phyloP scores from a whole-genome alignment of 352 stramenopile species.

The Globisporangium takayamanum region DNA sequence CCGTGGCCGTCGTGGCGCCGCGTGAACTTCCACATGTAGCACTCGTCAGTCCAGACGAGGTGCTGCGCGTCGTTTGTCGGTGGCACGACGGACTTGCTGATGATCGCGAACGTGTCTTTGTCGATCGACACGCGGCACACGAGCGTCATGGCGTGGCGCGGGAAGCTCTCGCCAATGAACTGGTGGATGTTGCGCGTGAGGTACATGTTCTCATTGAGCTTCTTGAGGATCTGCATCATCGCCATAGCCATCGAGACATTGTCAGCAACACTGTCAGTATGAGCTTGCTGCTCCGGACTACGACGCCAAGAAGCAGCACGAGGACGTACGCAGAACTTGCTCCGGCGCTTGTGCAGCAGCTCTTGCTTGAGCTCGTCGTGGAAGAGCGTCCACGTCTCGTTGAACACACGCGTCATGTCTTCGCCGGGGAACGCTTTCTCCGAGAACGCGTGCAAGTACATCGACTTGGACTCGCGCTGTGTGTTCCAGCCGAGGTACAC shows the following conservation, averaged over 20 bases:
- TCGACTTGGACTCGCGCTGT: constrained; percentile 80
- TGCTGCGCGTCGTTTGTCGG: constrained; percentile 78
- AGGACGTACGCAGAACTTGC: constrained; percentile 77
- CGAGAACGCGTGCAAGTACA: constrained; percentile 79
- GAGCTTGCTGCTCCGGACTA: not conserved
- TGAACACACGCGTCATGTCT: constrained; percentile 71
- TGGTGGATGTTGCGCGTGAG: constrained; percentile 84
- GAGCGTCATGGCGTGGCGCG: constrained; percentile 75
- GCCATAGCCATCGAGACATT: not conserved
- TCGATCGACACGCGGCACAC: constrained; percentile 81
- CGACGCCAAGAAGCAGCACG: not conserved
- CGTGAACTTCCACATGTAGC: constrained; percentile 80
- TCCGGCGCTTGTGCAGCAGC: constrained; percentile 61
- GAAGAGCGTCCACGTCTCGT: constrained; percentile 72
- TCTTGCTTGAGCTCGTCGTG: constrained; percentile 72
- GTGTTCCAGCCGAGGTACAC: constrained; percentile 74
- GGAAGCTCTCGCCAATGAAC: constrained; percentile 84
- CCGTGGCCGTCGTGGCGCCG: constrained; percentile 40
- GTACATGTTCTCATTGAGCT: constrained; percentile 83
- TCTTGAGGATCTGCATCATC: constrained; percentile 61
- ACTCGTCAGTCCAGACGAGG: constrained; percentile 85
- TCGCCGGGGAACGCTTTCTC: constrained; percentile 64
- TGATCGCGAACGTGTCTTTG: constrained; percentile 73
- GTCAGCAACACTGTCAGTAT: not conserved
- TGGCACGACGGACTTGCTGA: constrained; percentile 76